phyloP scores from a whole-genome alignment of 2,329 filamentous ascomycete genomes.

The Setomelanomma holmii region DNA sequence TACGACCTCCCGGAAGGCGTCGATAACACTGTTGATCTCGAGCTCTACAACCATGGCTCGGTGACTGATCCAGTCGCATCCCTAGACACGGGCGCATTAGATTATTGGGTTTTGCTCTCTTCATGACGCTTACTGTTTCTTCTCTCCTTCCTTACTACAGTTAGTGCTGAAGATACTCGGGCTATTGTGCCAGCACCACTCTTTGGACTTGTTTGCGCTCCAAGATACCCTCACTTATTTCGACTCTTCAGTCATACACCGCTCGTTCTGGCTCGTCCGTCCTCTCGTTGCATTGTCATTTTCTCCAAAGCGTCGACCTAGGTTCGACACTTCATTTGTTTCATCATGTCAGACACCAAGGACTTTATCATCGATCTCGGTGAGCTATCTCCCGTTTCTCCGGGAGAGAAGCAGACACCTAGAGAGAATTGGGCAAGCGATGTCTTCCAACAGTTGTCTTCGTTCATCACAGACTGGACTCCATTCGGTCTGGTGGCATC shows the following conservation, averaged over 20 bases:
- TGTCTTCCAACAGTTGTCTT: slow-evolving; percentile 6
- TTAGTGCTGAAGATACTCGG: not conserved
- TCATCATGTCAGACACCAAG: slow-evolving; percentile 33
- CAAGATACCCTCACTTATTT: not conserved
- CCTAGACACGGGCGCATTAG: not conserved
- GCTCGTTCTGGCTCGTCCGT: too few relatives aligned
- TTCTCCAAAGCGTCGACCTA: not conserved
- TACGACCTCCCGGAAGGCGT: not conserved
- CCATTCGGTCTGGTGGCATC: slow-evolving; percentile 45
- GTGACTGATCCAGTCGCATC: not conserved
- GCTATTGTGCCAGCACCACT: not conserved
- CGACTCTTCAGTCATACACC: not conserved
- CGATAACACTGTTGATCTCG: not conserved
- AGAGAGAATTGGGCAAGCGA: not conserved
- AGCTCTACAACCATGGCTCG: not conserved
- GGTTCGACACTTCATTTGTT: slow-evolving; percentile 8
- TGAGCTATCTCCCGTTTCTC: slow-evolving; percentile 19
- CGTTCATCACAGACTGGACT: slow-evolving; percentile 43
- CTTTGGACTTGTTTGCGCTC: not conserved
- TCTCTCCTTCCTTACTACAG: too few relatives aligned
- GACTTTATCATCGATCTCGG: slow-evolving; percentile 38
- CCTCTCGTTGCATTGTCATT: too few relatives aligned
- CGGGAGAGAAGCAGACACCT: slow-evolving; percentile 7
- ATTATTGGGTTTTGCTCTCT: not conserved
- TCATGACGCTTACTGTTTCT: too few relatives aligned